These are phyloP conservation scores for Skeletonema menzelii DNA, from an alignment of 108 stramenopile genomes.

Conservation along the genomic window DNA sequence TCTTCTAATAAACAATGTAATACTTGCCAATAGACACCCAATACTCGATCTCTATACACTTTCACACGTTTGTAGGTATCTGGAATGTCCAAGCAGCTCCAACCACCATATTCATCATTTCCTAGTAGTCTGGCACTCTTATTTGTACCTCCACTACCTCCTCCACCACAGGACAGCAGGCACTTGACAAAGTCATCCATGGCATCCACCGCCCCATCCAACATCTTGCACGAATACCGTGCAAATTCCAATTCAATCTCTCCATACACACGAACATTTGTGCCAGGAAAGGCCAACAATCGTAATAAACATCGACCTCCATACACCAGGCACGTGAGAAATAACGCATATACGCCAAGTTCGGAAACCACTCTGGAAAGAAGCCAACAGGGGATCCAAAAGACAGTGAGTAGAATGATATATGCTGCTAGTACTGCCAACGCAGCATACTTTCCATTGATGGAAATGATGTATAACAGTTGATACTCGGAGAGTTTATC, in stretches of 20 bases:
- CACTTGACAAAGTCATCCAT: constrained; percentile 51
- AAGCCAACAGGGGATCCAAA: constrained; percentile 64
- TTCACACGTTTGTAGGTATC: constrained; percentile 60
- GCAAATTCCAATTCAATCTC: constrained; percentile 86
- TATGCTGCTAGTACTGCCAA: constrained; percentile 36
- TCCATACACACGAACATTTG: constrained; percentile 57
- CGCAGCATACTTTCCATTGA: constrained; percentile 50
- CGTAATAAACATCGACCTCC: constrained; percentile 69
- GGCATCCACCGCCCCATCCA: constrained; percentile 47
- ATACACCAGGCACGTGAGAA: constrained; percentile 30
- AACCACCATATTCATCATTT: background rate
- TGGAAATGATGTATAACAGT: constrained; percentile 22
- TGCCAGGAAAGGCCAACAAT: constrained; percentile 84
- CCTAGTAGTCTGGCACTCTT: background rate
- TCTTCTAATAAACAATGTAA: constrained; percentile 56
- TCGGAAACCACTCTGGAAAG: constrained; percentile 67
- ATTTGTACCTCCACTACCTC: background rate
- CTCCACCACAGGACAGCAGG: constrained; percentile 7
- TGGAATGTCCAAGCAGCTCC: constrained; percentile 36
- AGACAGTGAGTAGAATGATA: constrained; percentile 20
- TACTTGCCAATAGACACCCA: constrained; percentile 72
- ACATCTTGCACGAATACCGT: constrained; percentile 75
- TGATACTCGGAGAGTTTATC: constrained; percentile 20
- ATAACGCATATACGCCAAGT: constrained; percentile 56
- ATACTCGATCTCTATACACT: constrained; percentile 67